Conservation (phyloP, 805 yeast genomes). For the Kuraishia borneana region DNA sequence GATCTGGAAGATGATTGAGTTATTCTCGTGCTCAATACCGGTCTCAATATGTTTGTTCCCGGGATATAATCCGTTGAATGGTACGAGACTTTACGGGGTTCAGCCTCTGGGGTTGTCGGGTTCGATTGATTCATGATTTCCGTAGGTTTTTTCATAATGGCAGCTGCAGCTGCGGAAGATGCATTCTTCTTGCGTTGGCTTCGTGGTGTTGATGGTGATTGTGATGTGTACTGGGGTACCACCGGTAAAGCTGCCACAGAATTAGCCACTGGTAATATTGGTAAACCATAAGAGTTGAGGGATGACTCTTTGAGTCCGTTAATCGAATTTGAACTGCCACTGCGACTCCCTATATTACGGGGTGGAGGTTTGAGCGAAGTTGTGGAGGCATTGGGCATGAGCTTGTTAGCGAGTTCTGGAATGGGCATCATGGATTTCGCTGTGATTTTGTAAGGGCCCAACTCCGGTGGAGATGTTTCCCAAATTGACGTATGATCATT, state of each 20-base stretch:
- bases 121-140: slow-evolving; percentile 3
- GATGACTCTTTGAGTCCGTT: neutral
- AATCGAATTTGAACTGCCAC: neutral
- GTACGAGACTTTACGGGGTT: neutral
- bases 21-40: slow-evolving; percentile 28
- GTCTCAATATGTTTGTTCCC: slow-evolving; percentile 48
- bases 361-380: slow-evolving; percentile 1
- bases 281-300: neutral
- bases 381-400: slow-evolving; percentile 6
- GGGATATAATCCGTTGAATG: slow-evolving; percentile 31
- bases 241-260: slow-evolving; percentile 10
- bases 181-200: slow-evolving; percentile 5
- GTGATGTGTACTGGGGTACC: neutral
- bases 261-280: slow-evolving; percentile 4
- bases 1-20: slow-evolving; percentile 5
- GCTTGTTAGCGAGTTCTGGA: slow-evolving; percentile 32
- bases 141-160: slow-evolving; percentile 5
- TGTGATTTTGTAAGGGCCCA: slow-evolving; percentile 61
- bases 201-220: slow-evolving; percentile 2
- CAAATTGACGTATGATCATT: slow-evolving; percentile 43
- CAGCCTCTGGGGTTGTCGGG: neutral
- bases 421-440: slow-evolving; percentile 75
- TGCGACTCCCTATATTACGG: neutral
- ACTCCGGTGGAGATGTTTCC: slow-evolving; percentile 47
- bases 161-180: slow-evolving; percentile 12